Percentiles rank a stretch among this genome's conserved stretches.
These are phyloP conservation scores for Aspergillus bertholletiae DNA, from an alignment of 495 filamentous ascomycete species.

Conservation along the genomic window DNA sequence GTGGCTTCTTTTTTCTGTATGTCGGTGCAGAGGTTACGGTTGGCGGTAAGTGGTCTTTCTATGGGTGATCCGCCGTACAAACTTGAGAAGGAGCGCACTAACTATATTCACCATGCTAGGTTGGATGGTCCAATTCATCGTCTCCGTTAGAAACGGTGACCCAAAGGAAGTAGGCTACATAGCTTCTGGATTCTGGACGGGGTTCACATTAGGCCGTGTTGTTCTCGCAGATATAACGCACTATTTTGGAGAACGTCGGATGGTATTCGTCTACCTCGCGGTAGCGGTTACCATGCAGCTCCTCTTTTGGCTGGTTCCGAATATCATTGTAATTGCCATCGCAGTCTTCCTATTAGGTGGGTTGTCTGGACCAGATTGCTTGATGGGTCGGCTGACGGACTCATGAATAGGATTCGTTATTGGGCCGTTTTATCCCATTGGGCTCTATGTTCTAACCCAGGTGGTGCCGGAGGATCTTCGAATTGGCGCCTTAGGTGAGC, in stretches of 20 bases:
- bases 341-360: slow-evolving; percentile 62
- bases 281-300: slow-evolving; percentile 44
- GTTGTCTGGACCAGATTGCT: neutral
- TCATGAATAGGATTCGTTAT: slow-evolving; percentile 21
- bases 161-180: slow-evolving; percentile 65
- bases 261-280: slow-evolving; percentile 44
- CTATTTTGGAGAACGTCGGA: slow-evolving; percentile 46
- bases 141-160: slow-evolving; percentile 54
- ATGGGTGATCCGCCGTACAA: too few relatives aligned
- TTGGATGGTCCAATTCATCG: slow-evolving; percentile 69
- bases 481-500: slow-evolving; percentile 26
- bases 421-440: slow-evolving; percentile 35
- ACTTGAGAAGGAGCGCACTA: too few relatives aligned
- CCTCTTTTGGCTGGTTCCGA: slow-evolving; percentile 49
- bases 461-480: slow-evolving; percentile 36
- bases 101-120: slow-evolving; percentile 27
- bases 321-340: slow-evolving; percentile 56
- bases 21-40: slow-evolving; percentile 43
- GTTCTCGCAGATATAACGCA: slow-evolving; percentile 51
- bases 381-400: neutral
- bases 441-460: slow-evolving; percentile 29
- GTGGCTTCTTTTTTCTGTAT: slow-evolving; percentile 48
- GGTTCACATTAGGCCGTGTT: slow-evolving; percentile 56
- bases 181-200: slow-evolving; percentile 69
- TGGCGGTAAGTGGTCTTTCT: slow-evolving; percentile 24